Evolutionary conservation across 805 yeast species (phyloP), one percentile per base, ranked within the genome.

Genomic region (Candida gorgasii): DNA sequence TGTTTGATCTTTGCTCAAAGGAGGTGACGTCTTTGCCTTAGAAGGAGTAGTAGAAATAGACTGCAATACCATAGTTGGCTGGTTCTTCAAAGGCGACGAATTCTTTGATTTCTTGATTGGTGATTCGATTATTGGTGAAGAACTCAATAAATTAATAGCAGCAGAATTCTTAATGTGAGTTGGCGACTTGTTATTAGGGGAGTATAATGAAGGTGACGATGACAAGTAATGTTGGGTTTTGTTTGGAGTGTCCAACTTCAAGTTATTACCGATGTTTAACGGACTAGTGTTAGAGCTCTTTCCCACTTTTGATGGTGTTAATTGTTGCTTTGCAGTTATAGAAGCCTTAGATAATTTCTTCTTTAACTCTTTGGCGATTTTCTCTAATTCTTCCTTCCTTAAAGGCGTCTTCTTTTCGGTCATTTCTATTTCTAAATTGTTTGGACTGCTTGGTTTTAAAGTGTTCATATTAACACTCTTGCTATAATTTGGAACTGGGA

Each of bases 371-470:
- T 61, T 60, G 45, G 76, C 76, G 19, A 70, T 70, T 40, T 66
- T 62, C 51, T 70, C 76, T 45, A 70, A 55, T 45, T 70, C 76
- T 43, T 69, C 76, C 50, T 70, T 70, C 45, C 62, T 62, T 51
- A 70, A 58, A 16, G 72, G 64, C 5, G 73, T 62, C 46, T 67
- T 67, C 24, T 34, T 36, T 24, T 36, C 39, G 3, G 30, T 17
- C 39, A 36, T 36, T 22, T 34, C 37, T 12, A 20, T n/a, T 14
- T 34, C 37, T 23, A 34, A 34, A 20, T 34, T 34, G 9, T 15
- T 34, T 20, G 37, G 37, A 34, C 37, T 34, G 7, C 29, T 34
- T 22, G 37, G 37, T 34, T 34, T 9, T 34, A 34, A 34, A 22
- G 37, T 34, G 15, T 34, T 34, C 37, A 34, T 34, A 8, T 20